These are phyloP conservation scores for Aspergillus sp. DNA, from an alignment of 2,329 filamentous ascomycete species.

Conservation along the genomic window DNA sequence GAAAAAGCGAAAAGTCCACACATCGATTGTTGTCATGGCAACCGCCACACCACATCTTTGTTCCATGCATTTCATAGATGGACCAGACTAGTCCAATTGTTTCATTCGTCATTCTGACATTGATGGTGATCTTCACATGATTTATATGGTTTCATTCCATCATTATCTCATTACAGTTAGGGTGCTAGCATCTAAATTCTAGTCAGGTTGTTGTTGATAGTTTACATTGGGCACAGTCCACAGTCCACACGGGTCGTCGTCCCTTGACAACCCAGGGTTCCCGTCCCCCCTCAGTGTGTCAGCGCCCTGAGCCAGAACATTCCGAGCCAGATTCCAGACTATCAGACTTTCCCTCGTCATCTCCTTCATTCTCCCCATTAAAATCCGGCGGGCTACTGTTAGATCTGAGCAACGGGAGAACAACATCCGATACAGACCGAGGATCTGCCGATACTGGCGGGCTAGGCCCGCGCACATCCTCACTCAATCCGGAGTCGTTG, in stretches of 20 bases:
- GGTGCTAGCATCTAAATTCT: not conserved
- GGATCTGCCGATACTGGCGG: constrained; percentile 12
- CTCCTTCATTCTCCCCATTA: constrained; percentile 15
- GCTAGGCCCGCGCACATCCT: constrained; percentile 17
- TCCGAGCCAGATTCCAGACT: not conserved
- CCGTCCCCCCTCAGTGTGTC: not conserved
- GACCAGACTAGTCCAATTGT: not conserved
- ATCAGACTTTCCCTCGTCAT: constrained; percentile 2
- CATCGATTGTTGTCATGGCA: constrained; percentile 43
- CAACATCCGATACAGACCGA: constrained; percentile 23
- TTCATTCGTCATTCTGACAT: not conserved
- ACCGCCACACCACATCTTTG: constrained; percentile 18
- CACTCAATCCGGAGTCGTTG: constrained; percentile 20
- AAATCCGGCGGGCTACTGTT: constrained; percentile 34
- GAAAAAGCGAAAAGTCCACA: constrained; percentile 23
- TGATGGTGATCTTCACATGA: not conserved
- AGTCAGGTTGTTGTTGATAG: not conserved
- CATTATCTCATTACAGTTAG: constrained; percentile 1
- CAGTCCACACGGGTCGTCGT: not conserved
- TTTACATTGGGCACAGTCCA: not conserved
- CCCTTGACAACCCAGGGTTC: no score
- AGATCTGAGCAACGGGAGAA: constrained; percentile 27
- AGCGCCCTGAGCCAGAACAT: constrained; percentile 8
- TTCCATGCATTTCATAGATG: not conserved
- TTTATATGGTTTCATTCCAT: constrained; percentile 2